Base-by-base conservation (phyloP, 805 yeast genomes). In the Ascoidea rubescens region DNA sequence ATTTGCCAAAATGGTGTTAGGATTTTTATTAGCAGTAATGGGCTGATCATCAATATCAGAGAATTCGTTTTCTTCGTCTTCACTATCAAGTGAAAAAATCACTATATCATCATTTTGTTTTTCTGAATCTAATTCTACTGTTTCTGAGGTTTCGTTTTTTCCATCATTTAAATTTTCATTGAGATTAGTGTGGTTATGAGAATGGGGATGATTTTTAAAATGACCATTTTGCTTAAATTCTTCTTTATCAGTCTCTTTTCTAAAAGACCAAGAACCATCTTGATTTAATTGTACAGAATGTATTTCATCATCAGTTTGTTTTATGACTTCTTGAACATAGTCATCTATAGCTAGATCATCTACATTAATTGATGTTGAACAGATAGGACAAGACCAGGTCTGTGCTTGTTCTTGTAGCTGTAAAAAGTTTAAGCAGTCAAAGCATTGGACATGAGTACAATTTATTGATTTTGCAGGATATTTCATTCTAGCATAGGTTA, bases 301-400 rank as follows among this genome's bases (percentile, higher is more conserved):
- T 2, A 75, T 78, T 10, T 78, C 79, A 1, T 71, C 76, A 1
- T 66, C 62, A 0, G 89, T 79, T 1, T 63, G 60, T 1, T 71
- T 62, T 21, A 91, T 60, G 49, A 91, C 79, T 12, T 83, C 84
- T 46, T 64, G 61, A 49, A 87, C 77, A 62, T 79, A 91, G 55
- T 87, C 96, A 57, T 87, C 88, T 0, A 89, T 69, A 0, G 84
- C 80, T 51, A 93, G 63, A 55, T 82, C 82, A 14, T 74, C 74
- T 14, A 80, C 68, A 1, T 70, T 66, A 2, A 87, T 67, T 2
- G 61, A 62, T 5, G 66, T 68, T 55, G 76, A 77, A 63, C 99
- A 93, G 4, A 87, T 73, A 0, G 97, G 96, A 62, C 99, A 93
- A 50, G 69, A 68, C 97, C 97, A 91, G 0, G 86, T 78, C 0